Evolutionary conservation across 441 rosid genomes (phyloP), one percentile per base, ranked within the genome.

Genomic region (Populus hybrid): DNA sequence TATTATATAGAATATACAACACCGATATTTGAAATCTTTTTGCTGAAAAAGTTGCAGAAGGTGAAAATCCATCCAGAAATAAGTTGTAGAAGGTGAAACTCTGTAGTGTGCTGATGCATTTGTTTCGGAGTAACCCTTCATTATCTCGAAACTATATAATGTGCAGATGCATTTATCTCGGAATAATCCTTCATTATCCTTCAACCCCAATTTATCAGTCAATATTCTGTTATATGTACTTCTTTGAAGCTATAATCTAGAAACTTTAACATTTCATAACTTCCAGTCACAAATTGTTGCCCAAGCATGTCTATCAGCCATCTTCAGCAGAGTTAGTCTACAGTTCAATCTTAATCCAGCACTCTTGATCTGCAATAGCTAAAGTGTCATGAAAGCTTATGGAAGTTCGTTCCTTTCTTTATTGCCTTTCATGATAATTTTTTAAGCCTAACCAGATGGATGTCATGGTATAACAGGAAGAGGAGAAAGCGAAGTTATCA

Each of bases 401-500:
- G 61, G 21, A 6, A 53, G 31, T 3, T 3, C 31, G 4, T 29
- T 29, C 31, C 61, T 53, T 53, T 50, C n/a, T 8, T 29, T 29
- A 29, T 29, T 29, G 4, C 31, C 31, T 29, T 65, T 5, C 16
- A 29, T 28, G 69, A 24, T 28, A 29, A 26, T 65, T 4, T 23
- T 16, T 26, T 28, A 23, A 65, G 61, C 61, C 61, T 53, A 53
- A 53, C 61, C 61, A 53, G n/a, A 53, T 53, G 61, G n/a, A 53
- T 53, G 31, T 16, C 7, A 2, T 53, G 31, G 28, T 76, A 33
- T 29, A 29, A 29, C 87, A 90, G 94, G 94, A 87, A 77, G 92
- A 85, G 28, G 94, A 90, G 50, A 90, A 90, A 35, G 26, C 78
- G 78, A 83, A 78, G 78, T 81, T 90, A 20, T 82, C 91, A 29